Percentiles rank a stretch among this genome's conserved stretches.
phyloP scores from a whole-genome alignment of 345 rosid genomes.

The Sonneratia caseolaris region DNA sequence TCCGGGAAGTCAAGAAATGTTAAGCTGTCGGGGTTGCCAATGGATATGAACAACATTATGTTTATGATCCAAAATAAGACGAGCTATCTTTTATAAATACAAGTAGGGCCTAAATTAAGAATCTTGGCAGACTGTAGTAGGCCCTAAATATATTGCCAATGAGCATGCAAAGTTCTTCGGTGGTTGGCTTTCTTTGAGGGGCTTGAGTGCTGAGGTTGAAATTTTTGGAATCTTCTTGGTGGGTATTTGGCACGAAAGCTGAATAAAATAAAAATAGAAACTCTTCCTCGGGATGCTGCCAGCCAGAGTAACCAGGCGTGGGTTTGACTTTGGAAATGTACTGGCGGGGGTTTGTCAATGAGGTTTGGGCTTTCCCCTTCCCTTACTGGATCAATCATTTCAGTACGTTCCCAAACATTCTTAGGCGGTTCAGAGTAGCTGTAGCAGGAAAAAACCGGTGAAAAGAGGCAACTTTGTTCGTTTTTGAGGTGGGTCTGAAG shows the following conservation, averaged over 20 bases:
- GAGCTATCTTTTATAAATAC: no score
- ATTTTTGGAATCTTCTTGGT: constrained; percentile 25
- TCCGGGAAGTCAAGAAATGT: no score
- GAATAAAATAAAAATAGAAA: constrained; percentile 9
- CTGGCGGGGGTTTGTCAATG: constrained; percentile 5
- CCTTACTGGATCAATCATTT: background rate
- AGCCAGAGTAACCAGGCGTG: background rate
- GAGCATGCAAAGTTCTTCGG: constrained; percentile 14
- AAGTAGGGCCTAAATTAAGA: no score
- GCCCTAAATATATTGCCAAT: background rate
- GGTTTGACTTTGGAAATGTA: constrained; percentile 10
- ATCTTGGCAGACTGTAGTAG: no score
- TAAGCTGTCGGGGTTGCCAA: no score
- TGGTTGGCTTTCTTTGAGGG: constrained; percentile 23
- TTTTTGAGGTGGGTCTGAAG: background rate
- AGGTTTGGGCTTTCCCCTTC: constrained; percentile 6
- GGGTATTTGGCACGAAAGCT: constrained; percentile 14
- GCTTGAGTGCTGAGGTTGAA: constrained; percentile 13
- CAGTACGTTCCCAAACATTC: background rate
- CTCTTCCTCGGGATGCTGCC: constrained; percentile 6
- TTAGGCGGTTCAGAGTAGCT: background rate
- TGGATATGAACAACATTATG: no score
- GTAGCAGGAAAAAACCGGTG: background rate
- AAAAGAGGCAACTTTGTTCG: background rate
- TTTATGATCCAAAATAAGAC: no score